Percentiles rank a stretch among this genome's conserved stretches.
These are phyloP conservation scores for Coemansia sp. DNA, from an alignment of 371 early-diverging fungal genomes.

Conservation along the genomic window DNA sequence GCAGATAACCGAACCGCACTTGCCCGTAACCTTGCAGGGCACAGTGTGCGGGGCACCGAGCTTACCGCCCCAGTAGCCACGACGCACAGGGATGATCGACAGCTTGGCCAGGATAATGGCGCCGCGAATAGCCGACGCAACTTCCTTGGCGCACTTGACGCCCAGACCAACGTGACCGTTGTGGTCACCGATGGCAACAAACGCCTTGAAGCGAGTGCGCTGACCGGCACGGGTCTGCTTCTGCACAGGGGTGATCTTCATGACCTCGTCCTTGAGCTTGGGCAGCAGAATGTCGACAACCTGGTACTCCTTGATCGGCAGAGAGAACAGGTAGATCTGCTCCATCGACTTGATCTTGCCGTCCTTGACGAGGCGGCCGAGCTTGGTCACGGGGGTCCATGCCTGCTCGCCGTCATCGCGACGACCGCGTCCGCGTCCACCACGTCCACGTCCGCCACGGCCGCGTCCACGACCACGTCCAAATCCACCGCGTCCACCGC, in stretches of 20 bases:
- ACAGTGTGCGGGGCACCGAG: slow-evolving; percentile 99
- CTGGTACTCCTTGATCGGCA: slow-evolving; percentile 99
- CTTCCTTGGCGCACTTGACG: slow-evolving; percentile 99
- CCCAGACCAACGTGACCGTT: slow-evolving; percentile 99
- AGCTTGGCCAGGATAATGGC: slow-evolving; percentile 99
- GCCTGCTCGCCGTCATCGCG: slow-evolving; percentile 88
- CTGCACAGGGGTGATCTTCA: slow-evolving; percentile 99
- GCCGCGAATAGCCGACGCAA: slow-evolving; percentile 98
- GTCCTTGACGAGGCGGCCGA: slow-evolving; percentile 95
- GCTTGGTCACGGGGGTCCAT: slow-evolving; percentile 96
- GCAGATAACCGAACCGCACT: slow-evolving; percentile 97
- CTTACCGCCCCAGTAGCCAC: slow-evolving; percentile 99
- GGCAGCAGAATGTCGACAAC: slow-evolving; percentile 97
- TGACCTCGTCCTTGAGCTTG: slow-evolving; percentile 98
- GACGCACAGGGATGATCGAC: slow-evolving; percentile 96
- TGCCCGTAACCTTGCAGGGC: slow-evolving; percentile 98
- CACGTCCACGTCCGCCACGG: slow-evolving; percentile 78
- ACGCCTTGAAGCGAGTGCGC: slow-evolving; percentile 99
- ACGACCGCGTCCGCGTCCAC: slow-evolving; percentile 70
- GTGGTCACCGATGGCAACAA: slow-evolving; percentile 98
- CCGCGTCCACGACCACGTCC: slow-evolving; percentile 85
- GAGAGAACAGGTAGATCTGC: slow-evolving; percentile 97
- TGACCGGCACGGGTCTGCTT: slow-evolving; percentile 99
- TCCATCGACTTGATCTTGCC: slow-evolving; percentile 86
- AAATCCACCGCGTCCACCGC: slow-evolving; percentile 73